phyloP scores from a whole-genome alignment of 768 basidiomycete species.

The Boletus patriciae region DNA sequence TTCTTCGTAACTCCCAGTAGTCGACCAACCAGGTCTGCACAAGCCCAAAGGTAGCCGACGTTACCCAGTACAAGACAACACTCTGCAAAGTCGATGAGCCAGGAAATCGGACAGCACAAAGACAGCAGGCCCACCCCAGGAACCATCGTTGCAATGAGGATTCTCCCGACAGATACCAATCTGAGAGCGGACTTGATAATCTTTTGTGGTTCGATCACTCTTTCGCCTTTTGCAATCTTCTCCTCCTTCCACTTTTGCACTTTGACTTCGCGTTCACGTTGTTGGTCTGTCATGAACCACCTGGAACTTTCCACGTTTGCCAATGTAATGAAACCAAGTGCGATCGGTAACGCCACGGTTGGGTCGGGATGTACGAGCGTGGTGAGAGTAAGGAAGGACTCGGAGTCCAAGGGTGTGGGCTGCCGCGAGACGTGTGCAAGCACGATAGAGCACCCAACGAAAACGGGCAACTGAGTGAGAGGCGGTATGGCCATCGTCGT shows the following conservation, averaged over 20 bases:
- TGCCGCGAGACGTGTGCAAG: slow-evolving; percentile 54
- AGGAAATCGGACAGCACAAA: slow-evolving; percentile 20
- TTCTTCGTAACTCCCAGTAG: slow-evolving; percentile 53
- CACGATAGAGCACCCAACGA: slow-evolving; percentile 62
- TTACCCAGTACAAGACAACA: slow-evolving; percentile 73
- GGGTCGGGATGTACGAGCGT: slow-evolving; percentile 71
- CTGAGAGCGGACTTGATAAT: slow-evolving; percentile 57
- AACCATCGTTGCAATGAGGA: slow-evolving; percentile 63
- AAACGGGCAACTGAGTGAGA: slow-evolving; percentile 69
- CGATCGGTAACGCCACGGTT: slow-evolving; percentile 66
- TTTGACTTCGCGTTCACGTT: slow-evolving; percentile 49
- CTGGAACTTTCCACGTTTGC: slow-evolving; percentile 77
- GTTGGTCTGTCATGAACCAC: slow-evolving; percentile 66
- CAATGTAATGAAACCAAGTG: slow-evolving; percentile 70
- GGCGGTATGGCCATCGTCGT: slow-evolving; percentile 61
- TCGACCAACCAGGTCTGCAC: slow-evolving; percentile 75
- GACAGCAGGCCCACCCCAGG: slow-evolving; percentile 54
- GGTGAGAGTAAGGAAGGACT: slow-evolving; percentile 73
- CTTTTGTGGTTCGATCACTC: slow-evolving; percentile 46
- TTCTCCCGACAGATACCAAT: slow-evolving; percentile 60
- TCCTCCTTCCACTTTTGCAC: slow-evolving; percentile 49
- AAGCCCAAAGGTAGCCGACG: slow-evolving; percentile 72
- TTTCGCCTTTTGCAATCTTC: slow-evolving; percentile 43
- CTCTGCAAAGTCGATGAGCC: slow-evolving; percentile 38
- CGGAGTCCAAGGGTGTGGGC: slow-evolving; percentile 70